phyloP scores from a whole-genome alignment of 331 rosid species.

The Quercus tomentella region DNA sequence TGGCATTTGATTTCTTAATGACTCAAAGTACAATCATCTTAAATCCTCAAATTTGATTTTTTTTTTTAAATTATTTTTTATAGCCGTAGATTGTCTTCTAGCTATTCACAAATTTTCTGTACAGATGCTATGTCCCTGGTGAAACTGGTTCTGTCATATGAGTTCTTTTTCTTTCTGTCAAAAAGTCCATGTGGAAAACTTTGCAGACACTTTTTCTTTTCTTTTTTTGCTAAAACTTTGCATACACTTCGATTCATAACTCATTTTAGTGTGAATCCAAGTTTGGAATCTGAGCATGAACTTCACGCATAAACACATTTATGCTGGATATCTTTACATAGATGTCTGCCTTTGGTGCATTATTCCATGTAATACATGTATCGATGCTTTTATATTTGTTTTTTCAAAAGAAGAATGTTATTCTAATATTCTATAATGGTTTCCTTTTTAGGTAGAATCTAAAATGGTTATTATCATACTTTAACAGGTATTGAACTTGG shows the following conservation, averaged over 20 bases:
- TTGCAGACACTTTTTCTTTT: neutral
- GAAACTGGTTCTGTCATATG: neutral
- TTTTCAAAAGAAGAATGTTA: neutral
- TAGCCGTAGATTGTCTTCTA: neutral
- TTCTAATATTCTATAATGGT: too few relatives aligned
- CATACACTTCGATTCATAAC: neutral
- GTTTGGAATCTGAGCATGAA: neutral
- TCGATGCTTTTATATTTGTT: neutral
- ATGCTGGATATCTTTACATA: neutral
- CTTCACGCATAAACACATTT: neutral
- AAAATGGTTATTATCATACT: neutral
- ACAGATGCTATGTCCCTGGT: neutral
- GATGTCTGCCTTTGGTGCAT: neutral
- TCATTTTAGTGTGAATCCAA: neutral
- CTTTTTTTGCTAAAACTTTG: too few relatives aligned
- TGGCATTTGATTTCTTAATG: neutral
- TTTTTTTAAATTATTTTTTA: neutral
- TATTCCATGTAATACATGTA: neutral
- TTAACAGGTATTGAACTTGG: slow-evolving; percentile 71
- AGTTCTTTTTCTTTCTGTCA: neutral
- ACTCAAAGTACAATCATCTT: neutral
- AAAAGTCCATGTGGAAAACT: neutral
- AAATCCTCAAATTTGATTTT: neutral
- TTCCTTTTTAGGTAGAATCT: neutral
- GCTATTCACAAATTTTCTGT: neutral